Base-by-base conservation (phyloP, 169 alveolate genomes). In the Eimeria sp. region DNA sequence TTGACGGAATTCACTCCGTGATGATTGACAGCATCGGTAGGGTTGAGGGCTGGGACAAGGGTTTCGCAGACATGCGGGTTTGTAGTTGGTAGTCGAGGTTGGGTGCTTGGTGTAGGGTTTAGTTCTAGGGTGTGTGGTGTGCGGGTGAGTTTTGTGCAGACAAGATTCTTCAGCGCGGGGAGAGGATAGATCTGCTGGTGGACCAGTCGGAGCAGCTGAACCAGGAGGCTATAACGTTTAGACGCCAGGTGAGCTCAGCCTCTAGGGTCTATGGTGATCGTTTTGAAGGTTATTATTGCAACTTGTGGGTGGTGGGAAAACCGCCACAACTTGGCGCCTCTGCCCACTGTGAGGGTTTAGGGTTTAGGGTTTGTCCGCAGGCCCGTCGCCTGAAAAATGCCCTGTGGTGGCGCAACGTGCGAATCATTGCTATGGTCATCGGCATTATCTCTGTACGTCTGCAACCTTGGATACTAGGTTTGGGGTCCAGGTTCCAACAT, bases 181-280 rank as follows among this genome's bases (percentile, higher is more conserved):
- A 91, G 83, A 88, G 95, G 82, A 91, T 91, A n/a, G 95, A 91
- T 61, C 58, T 91, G 57, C 91, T 91, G 61, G 95, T 78, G 22
- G 90, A 91, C 45, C 91, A 91, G 72, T 91, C 95, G 9, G 95
- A 91, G 95, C 95, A 82, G 40, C 95, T 91, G 14, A 57, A 91
- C n/a, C 95, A 91, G 30, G 95, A 78, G 40, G 75, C 90, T 76
- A 57, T 91, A 13, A 80, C 87, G 20, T 91, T 91, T 75, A 43
- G 91, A 40, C 70, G 95, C 34, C 95, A 91, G 95, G 95, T 91
- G 4, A 2, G 70, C 73, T 40, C 57, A 25, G n/a, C 73, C 45
- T 70, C 16, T 13, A 16, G 45, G 87, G 43, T 73, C 51, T 49
- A 67, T 57, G n/a, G 18, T 25, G n/a, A 25, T 67, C n/a, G 82